These are phyloP conservation scores for Geoglossum cookeanum DNA, from an alignment of 2,329 filamentous ascomycete genomes.

Conservation along the genomic window DNA sequence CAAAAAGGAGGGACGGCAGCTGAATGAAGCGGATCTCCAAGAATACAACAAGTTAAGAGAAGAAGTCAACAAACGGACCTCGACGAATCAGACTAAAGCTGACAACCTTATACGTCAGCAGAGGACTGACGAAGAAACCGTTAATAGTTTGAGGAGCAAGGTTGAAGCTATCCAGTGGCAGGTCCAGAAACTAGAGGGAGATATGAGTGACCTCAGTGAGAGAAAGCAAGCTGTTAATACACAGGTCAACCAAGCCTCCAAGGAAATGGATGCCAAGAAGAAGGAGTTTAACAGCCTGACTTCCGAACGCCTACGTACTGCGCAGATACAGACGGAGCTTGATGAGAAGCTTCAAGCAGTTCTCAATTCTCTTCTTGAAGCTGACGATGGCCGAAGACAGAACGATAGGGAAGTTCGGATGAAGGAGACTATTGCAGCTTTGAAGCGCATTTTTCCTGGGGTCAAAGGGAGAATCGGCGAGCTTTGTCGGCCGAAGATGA, in stretches of 20 bases:
- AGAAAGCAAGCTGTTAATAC: conserved; percentile 44
- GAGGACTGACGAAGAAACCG: conserved; percentile 80
- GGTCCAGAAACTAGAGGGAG: conserved; percentile 52
- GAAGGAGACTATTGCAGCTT: conserved; percentile 64
- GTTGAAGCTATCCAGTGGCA: conserved; percentile 61
- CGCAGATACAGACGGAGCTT: conserved; percentile 67
- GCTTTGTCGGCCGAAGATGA: conserved; percentile 88
- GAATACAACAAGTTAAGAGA: conserved; percentile 74
- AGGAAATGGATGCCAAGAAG: conserved; percentile 73
- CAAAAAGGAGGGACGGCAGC: conserved; percentile 67
- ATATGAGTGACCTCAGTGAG: conserved; percentile 49
- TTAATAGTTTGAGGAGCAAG: conserved; percentile 74
- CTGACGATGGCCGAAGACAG: conserved; percentile 68
- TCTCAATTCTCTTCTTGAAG: conserved; percentile 61
- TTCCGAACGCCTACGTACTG: conserved; percentile 63
- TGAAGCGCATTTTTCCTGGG: conserved; percentile 82
- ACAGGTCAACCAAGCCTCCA: conserved; percentile 45
- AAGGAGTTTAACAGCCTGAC: conserved; percentile 74
- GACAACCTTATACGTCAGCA: conserved; percentile 75
- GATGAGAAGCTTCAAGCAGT: conserved; percentile 82
- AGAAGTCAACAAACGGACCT: conserved; percentile 67
- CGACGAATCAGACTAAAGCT: conserved; percentile 61
- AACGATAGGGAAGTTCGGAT: conserved; percentile 61
- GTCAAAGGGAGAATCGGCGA: conserved; percentile 82
- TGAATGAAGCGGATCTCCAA: conserved; percentile 70